These are phyloP conservation scores for Biscutella auriculata DNA, from an alignment of 441 rosid genomes.

Conservation along the genomic window DNA sequence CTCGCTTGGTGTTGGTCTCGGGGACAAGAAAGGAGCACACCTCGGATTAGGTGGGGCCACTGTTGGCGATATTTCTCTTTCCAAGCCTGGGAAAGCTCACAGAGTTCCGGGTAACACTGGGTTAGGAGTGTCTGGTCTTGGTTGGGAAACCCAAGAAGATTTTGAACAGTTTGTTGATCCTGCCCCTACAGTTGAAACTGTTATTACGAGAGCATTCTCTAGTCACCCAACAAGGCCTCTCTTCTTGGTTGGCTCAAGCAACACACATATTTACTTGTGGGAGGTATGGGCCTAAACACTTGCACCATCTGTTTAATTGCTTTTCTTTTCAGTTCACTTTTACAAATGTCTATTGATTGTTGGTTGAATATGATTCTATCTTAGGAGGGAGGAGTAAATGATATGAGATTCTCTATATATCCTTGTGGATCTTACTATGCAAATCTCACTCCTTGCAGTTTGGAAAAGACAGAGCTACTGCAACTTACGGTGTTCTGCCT, in stretches of 20 bases:
- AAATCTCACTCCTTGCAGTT: slow-evolving; percentile 43
- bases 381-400: neutral
- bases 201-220: slow-evolving; percentile 70
- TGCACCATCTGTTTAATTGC: neutral
- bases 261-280: slow-evolving; percentile 86
- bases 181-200: slow-evolving; percentile 62
- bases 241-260: slow-evolving; percentile 91
- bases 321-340: neutral
- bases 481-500: slow-evolving; percentile 87
- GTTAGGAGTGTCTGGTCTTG: slow-evolving; percentile 58
- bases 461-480: slow-evolving; percentile 70
- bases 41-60: slow-evolving; percentile 78
- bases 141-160: slow-evolving; percentile 77
- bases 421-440: slow-evolving; percentile 17
- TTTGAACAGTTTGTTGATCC: slow-evolving; percentile 65
- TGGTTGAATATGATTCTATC: neutral
- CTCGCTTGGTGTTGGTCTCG: slow-evolving; percentile 73
- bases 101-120: slow-evolving; percentile 64
- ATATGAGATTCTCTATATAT: neutral
- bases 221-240: slow-evolving; percentile 87
- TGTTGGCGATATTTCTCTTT: slow-evolving; percentile 39
- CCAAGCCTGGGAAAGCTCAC: slow-evolving; percentile 47
- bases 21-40: slow-evolving; percentile 65
- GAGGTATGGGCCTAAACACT: slow-evolving; percentile 50
- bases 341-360: neutral